Evolutionary conservation across 805 yeast species (phyloP).

Genomic region (Teunomyces pallodes): DNA sequence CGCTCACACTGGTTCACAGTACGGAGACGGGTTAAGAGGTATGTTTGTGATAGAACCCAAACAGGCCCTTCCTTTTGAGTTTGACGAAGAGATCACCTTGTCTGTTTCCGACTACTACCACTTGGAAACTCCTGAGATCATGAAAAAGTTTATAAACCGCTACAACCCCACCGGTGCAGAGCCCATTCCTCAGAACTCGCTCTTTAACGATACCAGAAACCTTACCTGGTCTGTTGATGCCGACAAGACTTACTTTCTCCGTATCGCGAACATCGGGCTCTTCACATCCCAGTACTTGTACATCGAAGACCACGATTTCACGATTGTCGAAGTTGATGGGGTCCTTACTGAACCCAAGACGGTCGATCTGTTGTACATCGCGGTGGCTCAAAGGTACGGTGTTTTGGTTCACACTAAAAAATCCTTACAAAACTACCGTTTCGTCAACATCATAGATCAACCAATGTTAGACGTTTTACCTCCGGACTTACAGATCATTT

Average conservation of each 20-base stretch:
- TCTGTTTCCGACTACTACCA: conserved; percentile 67
- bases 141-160: conserved; percentile 50
- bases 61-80: conserved; percentile 48
- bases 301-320: conserved; percentile 41
- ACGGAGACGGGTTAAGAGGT: conserved; percentile 76
- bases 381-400: conserved; percentile 82
- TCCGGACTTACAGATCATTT: conserved; percentile 49
- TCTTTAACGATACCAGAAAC: conserved; percentile 65
- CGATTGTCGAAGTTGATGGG: conserved; percentile 45
- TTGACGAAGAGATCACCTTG: conserved; percentile 60
- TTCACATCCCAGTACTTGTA: conserved; percentile 61
- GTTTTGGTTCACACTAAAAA: conserved; percentile 61
- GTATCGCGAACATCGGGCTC: conserved; percentile 66
- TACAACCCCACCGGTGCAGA: conserved; percentile 86
- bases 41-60: conserved; percentile 56
- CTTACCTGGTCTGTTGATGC: conserved; percentile 54
- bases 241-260: conserved; percentile 59
- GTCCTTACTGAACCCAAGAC: conserved; percentile 57
- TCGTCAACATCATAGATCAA: conserved; percentile 61
- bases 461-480: conserved; percentile 74
- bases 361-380: conserved; percentile 55
- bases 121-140: conserved; percentile 45
- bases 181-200: conserved; percentile 67
- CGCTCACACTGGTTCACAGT: conserved; percentile 74
- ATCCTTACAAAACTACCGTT: conserved; percentile 49